Evolutionary conservation across 352 stramenopile species (phyloP).

Genomic region (Phytopythium sindhum): DNA sequence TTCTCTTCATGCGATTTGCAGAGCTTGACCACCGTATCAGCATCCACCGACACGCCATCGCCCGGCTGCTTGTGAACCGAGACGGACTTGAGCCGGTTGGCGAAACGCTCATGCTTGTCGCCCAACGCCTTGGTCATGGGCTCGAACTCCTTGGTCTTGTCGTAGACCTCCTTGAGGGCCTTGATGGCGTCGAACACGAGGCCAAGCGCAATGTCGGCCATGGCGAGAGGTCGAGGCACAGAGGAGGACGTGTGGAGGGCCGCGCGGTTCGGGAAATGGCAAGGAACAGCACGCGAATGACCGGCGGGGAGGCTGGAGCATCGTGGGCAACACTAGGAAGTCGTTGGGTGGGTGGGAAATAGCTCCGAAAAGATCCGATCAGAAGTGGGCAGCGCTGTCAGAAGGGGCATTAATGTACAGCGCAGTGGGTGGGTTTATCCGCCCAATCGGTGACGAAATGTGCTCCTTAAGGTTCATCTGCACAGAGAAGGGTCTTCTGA

Average conservation of each 20-base stretch:
- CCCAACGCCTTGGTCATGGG: neutral
- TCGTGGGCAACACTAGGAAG: too few species aligned
- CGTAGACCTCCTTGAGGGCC: neutral
- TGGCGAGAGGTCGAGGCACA: neutral
- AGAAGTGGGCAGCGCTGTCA: too few species aligned
- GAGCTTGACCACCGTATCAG: neutral
- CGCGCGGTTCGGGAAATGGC: neutral
- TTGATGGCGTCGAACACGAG: neutral
- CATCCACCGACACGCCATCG: neutral
- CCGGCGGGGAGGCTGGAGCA: neutral
- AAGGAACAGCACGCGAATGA: neutral
- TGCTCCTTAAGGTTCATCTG: neutral
- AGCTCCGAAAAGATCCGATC: too few species aligned
- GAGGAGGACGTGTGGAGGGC: neutral
- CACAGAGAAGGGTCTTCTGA: neutral
- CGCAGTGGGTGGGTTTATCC: too few species aligned
- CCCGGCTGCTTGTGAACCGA: neutral
- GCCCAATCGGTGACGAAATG: neutral
- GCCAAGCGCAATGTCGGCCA: neutral
- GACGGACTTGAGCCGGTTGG: neutral
- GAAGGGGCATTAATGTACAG: too few species aligned
- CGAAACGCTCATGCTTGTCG: neutral
- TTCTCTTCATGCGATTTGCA: neutral
- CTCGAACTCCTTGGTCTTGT: neutral
- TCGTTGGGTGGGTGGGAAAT: too few species aligned